Conservation (phyloP, 805 yeast species). For the Yarrowia keelungensis region DNA sequence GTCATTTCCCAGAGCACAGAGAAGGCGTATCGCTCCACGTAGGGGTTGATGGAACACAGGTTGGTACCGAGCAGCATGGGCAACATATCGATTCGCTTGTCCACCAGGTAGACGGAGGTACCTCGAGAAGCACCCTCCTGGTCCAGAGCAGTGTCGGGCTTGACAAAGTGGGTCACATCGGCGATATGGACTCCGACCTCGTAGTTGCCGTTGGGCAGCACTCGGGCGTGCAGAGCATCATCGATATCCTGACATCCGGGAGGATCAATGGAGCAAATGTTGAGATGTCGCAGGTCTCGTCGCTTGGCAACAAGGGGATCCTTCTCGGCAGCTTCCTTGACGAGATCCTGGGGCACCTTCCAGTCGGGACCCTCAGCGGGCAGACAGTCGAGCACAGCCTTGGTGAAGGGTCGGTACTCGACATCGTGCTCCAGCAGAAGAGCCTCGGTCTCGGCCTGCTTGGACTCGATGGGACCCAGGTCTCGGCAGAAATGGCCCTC, state of each 20-base stretch:
- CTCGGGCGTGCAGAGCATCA: slow-evolving; percentile 91
- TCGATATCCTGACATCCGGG: slow-evolving; percentile 98
- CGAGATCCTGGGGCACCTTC: slow-evolving; percentile 76
- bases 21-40: slow-evolving; percentile 94
- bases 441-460: slow-evolving; percentile 96
- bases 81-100: slow-evolving; percentile 97
- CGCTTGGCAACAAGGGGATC: slow-evolving; percentile 59
- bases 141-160: slow-evolving; percentile 89
- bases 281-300: slow-evolving; percentile 83
- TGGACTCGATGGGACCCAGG: slow-evolving; percentile 88
- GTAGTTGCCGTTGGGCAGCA: slow-evolving; percentile 88
- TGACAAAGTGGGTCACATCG: slow-evolving; percentile 96
- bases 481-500: slow-evolving; percentile 93
- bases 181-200: slow-evolving; percentile 99
- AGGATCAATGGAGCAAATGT: slow-evolving; percentile 96
- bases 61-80: slow-evolving; percentile 96
- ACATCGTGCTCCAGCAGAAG: slow-evolving; percentile 92
- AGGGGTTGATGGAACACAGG: slow-evolving; percentile 91
- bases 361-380: slow-evolving; percentile 94
- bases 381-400: slow-evolving; percentile 87
- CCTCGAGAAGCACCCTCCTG: slow-evolving; percentile 97
- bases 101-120: slow-evolving; percentile 95
- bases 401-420: slow-evolving; percentile 94
- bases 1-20: slow-evolving; percentile 96
- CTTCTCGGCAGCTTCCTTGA: slow-evolving; percentile 47